These are phyloP conservation scores for Pezicula rhizophila DNA, from an alignment of 2,329 filamentous ascomycete species.

Conservation along the genomic window DNA sequence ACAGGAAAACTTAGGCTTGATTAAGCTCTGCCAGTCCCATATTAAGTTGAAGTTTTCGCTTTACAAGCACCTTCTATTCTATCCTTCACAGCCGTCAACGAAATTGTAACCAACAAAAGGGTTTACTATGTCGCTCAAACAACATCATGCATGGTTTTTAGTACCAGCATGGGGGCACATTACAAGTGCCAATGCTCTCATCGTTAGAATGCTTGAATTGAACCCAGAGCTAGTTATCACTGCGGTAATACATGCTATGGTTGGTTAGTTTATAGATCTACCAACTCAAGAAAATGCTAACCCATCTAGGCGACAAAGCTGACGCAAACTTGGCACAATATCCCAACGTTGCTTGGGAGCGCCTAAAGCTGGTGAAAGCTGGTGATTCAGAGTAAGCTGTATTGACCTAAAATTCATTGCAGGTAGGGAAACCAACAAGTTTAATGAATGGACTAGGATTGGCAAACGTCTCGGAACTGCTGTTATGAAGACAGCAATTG, in stretches of 20 bases:
- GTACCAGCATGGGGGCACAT: slow-evolving; percentile 3
- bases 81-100: no score
- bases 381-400: slow-evolving; percentile 1
- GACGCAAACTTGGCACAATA: slow-evolving; percentile 2
- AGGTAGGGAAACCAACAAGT: no score
- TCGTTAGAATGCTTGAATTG: slow-evolving; percentile 4
- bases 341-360: neutral
- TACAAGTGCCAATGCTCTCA: slow-evolving; percentile 5
- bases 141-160: slow-evolving; percentile 4
- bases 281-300: neutral
- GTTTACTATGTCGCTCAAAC: slow-evolving; percentile 2
- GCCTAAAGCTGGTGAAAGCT: neutral
- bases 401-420: neutral
- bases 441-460: neutral
- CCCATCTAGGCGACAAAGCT: neutral
- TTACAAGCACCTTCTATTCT: no score
- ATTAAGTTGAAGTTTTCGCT: no score
- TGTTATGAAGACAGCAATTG: neutral
- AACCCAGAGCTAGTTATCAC: slow-evolving; percentile 3
- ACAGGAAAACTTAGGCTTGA: no score
- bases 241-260: slow-evolving; percentile 2
- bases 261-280: neutral
- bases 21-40: no score
- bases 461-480: neutral
- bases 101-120: neutral